phyloP scores from a whole-genome alignment of 2,329 filamentous ascomycete species.

The Dryadomyces sulphureus region DNA sequence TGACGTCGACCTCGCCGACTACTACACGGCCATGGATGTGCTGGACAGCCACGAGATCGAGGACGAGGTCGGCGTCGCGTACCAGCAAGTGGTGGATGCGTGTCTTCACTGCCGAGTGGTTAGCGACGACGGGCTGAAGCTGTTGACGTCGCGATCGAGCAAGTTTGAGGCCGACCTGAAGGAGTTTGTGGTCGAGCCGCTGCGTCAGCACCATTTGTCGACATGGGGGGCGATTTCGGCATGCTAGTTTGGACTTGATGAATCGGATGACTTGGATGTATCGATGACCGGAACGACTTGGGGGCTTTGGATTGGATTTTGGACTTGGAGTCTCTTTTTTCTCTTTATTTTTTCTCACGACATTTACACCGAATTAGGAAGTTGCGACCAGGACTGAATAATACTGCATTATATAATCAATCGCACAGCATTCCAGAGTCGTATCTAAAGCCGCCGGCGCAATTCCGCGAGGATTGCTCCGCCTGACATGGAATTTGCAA shows the following conservation, averaged over 20 bases:
- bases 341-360: too few species aligned
- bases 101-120: conserved; percentile 9
- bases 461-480: too few species aligned
- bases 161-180: conserved; percentile 8
- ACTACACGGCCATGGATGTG: conserved; percentile 9
- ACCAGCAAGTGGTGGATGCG: conserved; percentile 8
- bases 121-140: conserved; percentile 5
- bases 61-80: conserved; percentile 9
- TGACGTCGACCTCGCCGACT: conserved; percentile 8
- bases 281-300: too few species aligned
- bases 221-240: conserved; percentile 8
- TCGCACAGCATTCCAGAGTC: too few species aligned
- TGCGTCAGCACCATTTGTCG: conserved; percentile 7
- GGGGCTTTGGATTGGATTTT: too few species aligned
- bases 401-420: too few species aligned
- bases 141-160: conserved; percentile 6
- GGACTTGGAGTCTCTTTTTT: neutral
- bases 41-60: conserved; percentile 10
- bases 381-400: too few species aligned
- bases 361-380: too few species aligned
- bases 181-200: conserved; percentile 9
- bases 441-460: too few species aligned
- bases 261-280: too few species aligned
- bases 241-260: conserved; percentile 5
- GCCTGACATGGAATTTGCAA: too few species aligned